Conservation (phyloP, 495 filamentous ascomycete species). For the Hypoxylon crocopeplum region DNA sequence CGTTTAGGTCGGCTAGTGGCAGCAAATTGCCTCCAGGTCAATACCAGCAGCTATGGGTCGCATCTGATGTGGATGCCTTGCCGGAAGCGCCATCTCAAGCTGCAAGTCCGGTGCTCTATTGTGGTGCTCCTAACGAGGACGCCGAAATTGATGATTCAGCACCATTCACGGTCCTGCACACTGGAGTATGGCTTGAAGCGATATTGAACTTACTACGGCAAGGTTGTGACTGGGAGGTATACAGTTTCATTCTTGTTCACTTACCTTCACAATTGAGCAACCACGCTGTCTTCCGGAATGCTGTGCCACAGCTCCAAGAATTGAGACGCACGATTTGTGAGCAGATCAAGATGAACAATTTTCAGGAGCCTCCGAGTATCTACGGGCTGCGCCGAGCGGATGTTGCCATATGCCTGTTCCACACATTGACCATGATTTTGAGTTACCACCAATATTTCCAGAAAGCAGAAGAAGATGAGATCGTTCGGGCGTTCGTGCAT, state of each 20-base stretch:
- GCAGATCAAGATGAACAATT: conserved; percentile 74
- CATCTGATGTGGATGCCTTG: conserved; percentile 58
- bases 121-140: conserved; percentile 6
- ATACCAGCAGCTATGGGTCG: conserved; percentile 58
- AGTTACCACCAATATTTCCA: conserved; percentile 86
- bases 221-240: conserved; percentile 90
- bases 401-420: conserved; percentile 85
- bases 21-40: conserved; percentile 42
- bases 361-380: conserved; percentile 74
- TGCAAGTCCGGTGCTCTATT: conserved; percentile 53
- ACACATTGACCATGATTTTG: conserved; percentile 81
- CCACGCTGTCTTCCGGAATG: conserved; percentile 78
- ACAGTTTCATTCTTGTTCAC: conserved; percentile 87
- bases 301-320: conserved; percentile 73
- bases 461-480: conserved; percentile 85
- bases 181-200: conserved; percentile 77
- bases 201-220: conserved; percentile 76
- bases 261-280: conserved; percentile 89
- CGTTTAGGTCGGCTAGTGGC: conserved; percentile 45
- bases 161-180: conserved; percentile 58
- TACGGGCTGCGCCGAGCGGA: conserved; percentile 86
- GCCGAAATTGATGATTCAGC: conserved; percentile 19
- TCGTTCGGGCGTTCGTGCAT: conserved; percentile 81
- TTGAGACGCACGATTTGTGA: conserved; percentile 81
- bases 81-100: conserved; percentile 51